Evolutionary conservation across 73 alveolate genomes (phyloP).

Genomic region (Tetrahymena elliotti): DNA sequence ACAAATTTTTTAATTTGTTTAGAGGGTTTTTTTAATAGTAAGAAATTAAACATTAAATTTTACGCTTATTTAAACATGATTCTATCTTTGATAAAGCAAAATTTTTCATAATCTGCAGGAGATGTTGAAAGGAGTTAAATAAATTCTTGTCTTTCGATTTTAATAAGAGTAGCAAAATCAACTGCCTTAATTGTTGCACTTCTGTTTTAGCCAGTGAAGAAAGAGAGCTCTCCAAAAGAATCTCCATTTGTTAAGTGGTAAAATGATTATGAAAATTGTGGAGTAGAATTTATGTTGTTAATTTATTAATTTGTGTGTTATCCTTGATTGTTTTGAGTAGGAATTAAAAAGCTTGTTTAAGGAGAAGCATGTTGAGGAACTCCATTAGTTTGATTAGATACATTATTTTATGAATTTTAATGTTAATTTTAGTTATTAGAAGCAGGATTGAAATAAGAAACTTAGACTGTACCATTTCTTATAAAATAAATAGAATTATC

Average conservation of each 20-base stretch:
- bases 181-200: background rate
- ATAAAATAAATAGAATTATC: background rate
- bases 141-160: background rate
- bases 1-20: too few species aligned
- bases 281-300: background rate
- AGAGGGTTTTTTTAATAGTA: too few species aligned
- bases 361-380: background rate
- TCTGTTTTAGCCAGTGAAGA: background rate
- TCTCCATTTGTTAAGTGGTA: background rate
- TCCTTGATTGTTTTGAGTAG: background rate
- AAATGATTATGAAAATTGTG: background rate
- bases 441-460: background rate
- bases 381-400: background rate
- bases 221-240: background rate
- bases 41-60: background rate
- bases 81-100: background rate
- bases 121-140: background rate
- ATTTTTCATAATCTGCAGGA: background rate
- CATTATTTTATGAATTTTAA: background rate
- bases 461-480: background rate
- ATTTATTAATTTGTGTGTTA: background rate
- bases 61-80: background rate
- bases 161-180: background rate
- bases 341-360: background rate
- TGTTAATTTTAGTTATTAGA: background rate